Percentiles rank a stretch among this genome's conserved stretches.
phyloP scores from a whole-genome alignment of 2,329 filamentous ascomycete genomes.

The Curvularia verruculosa region DNA sequence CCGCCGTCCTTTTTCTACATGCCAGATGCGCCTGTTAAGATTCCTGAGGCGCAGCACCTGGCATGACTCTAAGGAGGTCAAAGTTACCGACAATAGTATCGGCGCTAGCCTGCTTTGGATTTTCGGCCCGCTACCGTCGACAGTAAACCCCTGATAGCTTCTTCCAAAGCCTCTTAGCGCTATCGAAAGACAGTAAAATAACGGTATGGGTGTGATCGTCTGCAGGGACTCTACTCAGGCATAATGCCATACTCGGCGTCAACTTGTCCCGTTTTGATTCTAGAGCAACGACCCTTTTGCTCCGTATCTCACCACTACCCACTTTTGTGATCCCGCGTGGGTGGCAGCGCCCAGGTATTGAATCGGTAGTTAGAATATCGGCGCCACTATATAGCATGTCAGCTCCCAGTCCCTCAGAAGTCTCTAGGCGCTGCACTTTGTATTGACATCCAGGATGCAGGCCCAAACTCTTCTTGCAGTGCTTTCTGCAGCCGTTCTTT shows the following conservation, averaged over 20 bases:
- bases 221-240: conserved; percentile 7
- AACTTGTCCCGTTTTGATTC: conserved; percentile 1
- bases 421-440: conserved; percentile 11
- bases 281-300: conserved; percentile 7
- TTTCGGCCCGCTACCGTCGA: conserved; percentile 13
- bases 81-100: conserved; percentile 9
- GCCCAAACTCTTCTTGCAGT: conserved; percentile 18
- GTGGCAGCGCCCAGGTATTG: conserved; percentile 21
- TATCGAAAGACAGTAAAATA: conserved; percentile 11
- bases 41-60: conserved; percentile 9
- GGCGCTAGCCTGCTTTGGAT: conserved; percentile 6
- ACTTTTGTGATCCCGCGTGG: conserved; percentile 1
- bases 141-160: conserved; percentile 3
- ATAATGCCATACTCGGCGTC: conserved; percentile 6
- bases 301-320: conserved; percentile 7
- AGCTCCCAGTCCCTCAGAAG: not conserved
- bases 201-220: conserved; percentile 4
- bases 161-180: conserved; percentile 1
- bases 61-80: conserved; percentile 14
- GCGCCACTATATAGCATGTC: conserved; percentile 9
- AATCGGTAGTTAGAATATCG: conserved; percentile 4
- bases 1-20: not conserved
- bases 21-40: not conserved
- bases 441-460: conserved; percentile 22
- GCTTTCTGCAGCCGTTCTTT: conserved; percentile 24